phyloP scores from a whole-genome alignment of 2,329 filamentous ascomycete genomes.

The Cytospora paraplurivora region DNA sequence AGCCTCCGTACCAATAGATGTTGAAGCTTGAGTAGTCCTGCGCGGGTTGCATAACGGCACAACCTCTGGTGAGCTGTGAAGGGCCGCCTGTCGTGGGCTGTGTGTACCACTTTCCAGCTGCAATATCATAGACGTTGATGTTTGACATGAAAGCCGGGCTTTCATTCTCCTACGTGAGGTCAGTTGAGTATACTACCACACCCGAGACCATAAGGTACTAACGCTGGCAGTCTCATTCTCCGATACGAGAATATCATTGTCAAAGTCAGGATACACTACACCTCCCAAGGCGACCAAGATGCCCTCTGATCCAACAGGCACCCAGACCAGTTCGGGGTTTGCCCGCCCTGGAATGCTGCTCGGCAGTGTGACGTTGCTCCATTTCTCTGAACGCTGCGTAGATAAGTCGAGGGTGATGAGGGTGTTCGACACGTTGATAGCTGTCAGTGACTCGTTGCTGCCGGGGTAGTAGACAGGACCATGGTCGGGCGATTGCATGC shows the following conservation, averaged over 20 bases:
- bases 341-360: slow-evolving; percentile 55
- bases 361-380: slow-evolving; percentile 60
- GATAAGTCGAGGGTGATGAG: slow-evolving; percentile 65
- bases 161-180: slow-evolving; percentile 52
- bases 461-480: slow-evolving; percentile 49
- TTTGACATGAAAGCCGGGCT: slow-evolving; percentile 72
- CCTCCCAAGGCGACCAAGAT: slow-evolving; percentile 78
- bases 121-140: slow-evolving; percentile 79
- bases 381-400: slow-evolving; percentile 51
- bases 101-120: slow-evolving; percentile 65
- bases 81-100: slow-evolving; percentile 66
- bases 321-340: slow-evolving; percentile 68
- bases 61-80: slow-evolving; percentile 63
- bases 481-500: slow-evolving; percentile 53
- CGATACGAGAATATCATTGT: slow-evolving; percentile 34
- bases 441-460: slow-evolving; percentile 40
- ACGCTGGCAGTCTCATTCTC: slow-evolving; percentile 44
- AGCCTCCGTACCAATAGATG: slow-evolving; percentile 84
- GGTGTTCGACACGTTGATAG: slow-evolving; percentile 53
- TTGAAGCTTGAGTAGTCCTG: slow-evolving; percentile 75
- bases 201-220: slow-evolving; percentile 30
- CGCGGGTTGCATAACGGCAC: slow-evolving; percentile 73
- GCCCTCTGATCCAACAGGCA: slow-evolving; percentile 76
- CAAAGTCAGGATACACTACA: slow-evolving; percentile 62
- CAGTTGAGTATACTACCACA: slow-evolving; percentile 26